phyloP scores from a whole-genome alignment of 2,329 filamentous ascomycete genomes.

The Talaromyces verruculosus region DNA sequence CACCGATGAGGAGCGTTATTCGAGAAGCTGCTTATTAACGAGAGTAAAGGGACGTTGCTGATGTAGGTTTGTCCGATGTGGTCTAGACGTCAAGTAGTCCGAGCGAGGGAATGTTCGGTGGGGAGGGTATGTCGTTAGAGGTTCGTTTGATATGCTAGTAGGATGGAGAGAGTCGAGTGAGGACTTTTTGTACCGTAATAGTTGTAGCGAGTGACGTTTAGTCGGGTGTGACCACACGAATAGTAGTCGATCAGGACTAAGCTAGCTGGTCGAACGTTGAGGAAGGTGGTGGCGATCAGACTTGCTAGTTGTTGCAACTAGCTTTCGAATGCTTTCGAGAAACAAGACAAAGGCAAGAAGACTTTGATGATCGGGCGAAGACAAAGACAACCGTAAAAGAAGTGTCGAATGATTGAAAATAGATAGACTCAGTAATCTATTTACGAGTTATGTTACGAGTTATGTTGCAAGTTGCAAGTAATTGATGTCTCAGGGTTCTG shows the following conservation, averaged over 20 bases:
- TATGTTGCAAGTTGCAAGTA: background rate
- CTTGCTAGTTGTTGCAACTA: background rate
- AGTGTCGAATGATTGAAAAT: background rate
- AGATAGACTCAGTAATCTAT: background rate
- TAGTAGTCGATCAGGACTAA: background rate
- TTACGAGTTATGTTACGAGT: background rate
- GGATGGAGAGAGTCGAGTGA: background rate
- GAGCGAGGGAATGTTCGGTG: background rate
- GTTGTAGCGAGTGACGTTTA: background rate
- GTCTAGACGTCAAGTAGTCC: background rate
- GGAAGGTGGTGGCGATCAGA: conserved; percentile 15
- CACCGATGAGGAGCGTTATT: background rate
- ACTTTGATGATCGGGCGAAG: background rate
- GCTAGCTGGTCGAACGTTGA: background rate
- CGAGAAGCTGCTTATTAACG: background rate
- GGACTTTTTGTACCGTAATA: no score
- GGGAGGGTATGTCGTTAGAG: background rate
- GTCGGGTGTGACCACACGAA: background rate
- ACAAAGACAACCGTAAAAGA: background rate
- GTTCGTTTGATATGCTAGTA: background rate
- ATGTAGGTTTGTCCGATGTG: background rate
- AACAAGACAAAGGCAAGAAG: background rate
- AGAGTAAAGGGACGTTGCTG: background rate
- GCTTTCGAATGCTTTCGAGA: conserved; percentile 5
- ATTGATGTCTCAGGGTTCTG: background rate